A percentile compares a stretch with the other conserved stretches of the same genome.
These are phyloP conservation scores for Sarocladium kiliense DNA, from an alignment of 2,329 filamentous ascomycete genomes.

Conservation along the genomic window DNA sequence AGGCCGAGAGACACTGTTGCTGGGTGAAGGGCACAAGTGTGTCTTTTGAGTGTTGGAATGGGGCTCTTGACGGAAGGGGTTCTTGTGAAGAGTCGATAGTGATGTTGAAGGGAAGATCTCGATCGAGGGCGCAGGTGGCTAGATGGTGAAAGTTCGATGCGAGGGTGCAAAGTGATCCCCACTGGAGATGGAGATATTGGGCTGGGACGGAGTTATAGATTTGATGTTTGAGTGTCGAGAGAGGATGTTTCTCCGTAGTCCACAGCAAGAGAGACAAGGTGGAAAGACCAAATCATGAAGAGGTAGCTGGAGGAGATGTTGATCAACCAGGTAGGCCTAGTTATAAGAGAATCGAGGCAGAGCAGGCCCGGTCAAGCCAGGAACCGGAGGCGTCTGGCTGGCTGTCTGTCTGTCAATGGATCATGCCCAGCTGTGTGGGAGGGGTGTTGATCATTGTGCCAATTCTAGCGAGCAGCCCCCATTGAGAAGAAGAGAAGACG, in stretches of 20 bases:
- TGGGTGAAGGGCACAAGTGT: constrained; percentile 13
- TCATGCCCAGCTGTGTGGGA: constrained; percentile 4
- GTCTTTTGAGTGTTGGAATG: constrained; percentile 19
- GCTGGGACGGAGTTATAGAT: constrained; percentile 2
- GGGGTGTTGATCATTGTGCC: constrained; percentile 3
- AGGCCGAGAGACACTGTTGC: constrained; percentile 28
- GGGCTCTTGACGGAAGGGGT: constrained; percentile 7
- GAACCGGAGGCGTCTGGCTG: background rate
- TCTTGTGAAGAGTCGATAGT: constrained; percentile 9
- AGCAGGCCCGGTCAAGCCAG: too few relatives aligned
- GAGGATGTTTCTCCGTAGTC: background rate
- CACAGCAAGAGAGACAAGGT: constrained; percentile 2
- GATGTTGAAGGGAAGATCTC: constrained; percentile 5
- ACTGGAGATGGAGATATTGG: background rate
- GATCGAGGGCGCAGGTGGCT: constrained; percentile 5
- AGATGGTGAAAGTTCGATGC: background rate
- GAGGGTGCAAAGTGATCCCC: background rate
- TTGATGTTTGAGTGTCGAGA: constrained; percentile 4
- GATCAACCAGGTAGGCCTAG: constrained; percentile 2
- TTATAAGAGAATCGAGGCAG: constrained; percentile 7
- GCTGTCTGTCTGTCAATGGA: constrained; percentile 5
- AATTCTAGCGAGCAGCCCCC: background rate
- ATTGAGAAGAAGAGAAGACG: constrained; percentile 4
- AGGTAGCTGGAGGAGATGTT: background rate
- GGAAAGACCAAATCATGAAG: background rate